phyloP scores from a whole-genome alignment of 169 alveolate species.

The Cyclospora cayetanensis region DNA sequence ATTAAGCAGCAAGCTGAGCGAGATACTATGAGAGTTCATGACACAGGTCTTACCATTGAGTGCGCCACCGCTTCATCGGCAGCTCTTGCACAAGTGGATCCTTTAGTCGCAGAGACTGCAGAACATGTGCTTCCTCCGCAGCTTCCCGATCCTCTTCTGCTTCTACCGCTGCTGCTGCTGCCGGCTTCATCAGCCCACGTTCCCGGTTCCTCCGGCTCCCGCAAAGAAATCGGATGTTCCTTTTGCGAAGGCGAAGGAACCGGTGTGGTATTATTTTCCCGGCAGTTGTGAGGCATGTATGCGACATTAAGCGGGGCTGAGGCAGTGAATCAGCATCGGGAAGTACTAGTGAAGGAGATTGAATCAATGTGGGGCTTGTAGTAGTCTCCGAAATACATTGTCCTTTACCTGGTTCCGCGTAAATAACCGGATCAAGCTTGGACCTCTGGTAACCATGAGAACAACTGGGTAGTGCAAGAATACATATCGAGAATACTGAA shows the following conservation, averaged over 20 bases:
- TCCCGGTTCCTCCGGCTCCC: conserved; percentile 34
- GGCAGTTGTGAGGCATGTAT: too few species aligned
- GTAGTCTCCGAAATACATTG: too few species aligned
- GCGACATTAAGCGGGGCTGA: too few species aligned
- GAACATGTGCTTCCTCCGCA: conserved; percentile 20
- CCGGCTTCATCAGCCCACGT: conserved; percentile 42
- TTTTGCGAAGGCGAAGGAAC: conserved; percentile 34
- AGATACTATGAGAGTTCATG: too few species aligned
- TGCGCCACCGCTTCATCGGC: conserved; percentile 41
- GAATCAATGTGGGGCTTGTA: too few species aligned
- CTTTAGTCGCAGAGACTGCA: not conserved
- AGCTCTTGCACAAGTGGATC: conserved; percentile 13
- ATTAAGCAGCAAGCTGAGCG: not conserved
- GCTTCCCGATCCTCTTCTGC: not conserved
- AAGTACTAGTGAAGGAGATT: too few species aligned
- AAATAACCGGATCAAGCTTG: too few species aligned
- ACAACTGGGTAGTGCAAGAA: too few species aligned
- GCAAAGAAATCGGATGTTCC: conserved; percentile 32
- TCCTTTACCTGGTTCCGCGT: too few species aligned
- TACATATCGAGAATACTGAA: too few species aligned
- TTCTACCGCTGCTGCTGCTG: conserved; percentile 6
- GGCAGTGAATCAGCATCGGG: too few species aligned
- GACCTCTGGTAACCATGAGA: too few species aligned
- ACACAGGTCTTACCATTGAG: conserved; percentile 35
- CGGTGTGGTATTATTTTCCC: not conserved